Percentiles rank a stretch among this genome's conserved stretches.
Conservation (phyloP, 768 basidiomycete species). For the Boletus rex-veris region DNA sequence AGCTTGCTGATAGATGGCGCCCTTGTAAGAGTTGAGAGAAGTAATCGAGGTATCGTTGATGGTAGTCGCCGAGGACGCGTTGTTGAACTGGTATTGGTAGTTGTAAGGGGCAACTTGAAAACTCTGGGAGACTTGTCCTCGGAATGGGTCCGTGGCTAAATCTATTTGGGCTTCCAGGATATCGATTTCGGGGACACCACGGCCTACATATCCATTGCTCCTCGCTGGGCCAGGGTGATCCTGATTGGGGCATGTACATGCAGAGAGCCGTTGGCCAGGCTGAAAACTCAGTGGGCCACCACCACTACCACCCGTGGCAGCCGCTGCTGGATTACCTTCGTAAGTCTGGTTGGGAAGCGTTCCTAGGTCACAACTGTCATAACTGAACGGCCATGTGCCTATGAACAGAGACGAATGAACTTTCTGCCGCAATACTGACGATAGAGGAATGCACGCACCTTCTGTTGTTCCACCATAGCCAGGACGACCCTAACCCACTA, state of each 20-base stretch:
- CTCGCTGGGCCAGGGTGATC: conserved; percentile 82
- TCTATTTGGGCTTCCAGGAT: conserved; percentile 83
- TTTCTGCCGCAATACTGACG: background rate
- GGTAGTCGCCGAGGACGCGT: conserved; percentile 46
- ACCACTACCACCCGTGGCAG: conserved; percentile 47
- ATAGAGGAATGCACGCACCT: conserved; percentile 37
- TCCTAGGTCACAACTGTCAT: conserved; percentile 81
- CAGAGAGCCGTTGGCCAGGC: conserved; percentile 81
- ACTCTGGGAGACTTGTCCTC: conserved; percentile 75
- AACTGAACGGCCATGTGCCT: conserved; percentile 76
- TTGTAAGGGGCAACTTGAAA: conserved; percentile 81
- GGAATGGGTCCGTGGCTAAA: conserved; percentile 38
- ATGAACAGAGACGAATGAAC: conserved; percentile 9
- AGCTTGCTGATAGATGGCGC: conserved; percentile 74
- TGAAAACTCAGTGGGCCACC: conserved; percentile 67
- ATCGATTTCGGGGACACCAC: conserved; percentile 91
- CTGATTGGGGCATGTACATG: conserved; percentile 82
- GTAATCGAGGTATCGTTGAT: conserved; percentile 54
- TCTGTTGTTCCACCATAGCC: conserved; percentile 91
- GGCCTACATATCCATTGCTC: conserved; percentile 46
- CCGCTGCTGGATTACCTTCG: conserved; percentile 56
- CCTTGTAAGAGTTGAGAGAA: conserved; percentile 61
- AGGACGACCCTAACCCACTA: conserved; percentile 60
- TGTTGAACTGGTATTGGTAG: conserved; percentile 58
- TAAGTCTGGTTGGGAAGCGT: conserved; percentile 81